These are phyloP conservation scores for Boletus huronensis DNA, from an alignment of 768 basidiomycete species.

Conservation along the genomic window DNA sequence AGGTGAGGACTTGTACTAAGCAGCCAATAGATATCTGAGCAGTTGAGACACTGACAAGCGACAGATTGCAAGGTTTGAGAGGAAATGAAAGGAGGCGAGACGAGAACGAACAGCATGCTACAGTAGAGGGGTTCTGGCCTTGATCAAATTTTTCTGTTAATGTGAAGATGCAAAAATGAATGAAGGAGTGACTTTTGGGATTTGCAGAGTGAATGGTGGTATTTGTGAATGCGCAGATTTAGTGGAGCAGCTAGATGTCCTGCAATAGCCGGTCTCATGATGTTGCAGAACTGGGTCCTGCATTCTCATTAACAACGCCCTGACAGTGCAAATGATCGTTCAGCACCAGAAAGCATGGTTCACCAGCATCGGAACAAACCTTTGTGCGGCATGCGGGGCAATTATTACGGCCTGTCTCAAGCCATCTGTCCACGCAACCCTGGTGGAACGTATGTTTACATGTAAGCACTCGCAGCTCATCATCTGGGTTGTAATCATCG, in stretches of 20 bases:
- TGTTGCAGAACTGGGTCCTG: conserved; percentile 7
- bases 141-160: conserved; percentile 10
- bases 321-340: not conserved
- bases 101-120: conserved; percentile 27
- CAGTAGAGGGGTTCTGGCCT: conserved; percentile 12
- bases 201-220: not conserved
- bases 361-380: conserved; percentile 39
- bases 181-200: conserved; percentile 17
- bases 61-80: conserved; percentile 8
- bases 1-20: conserved; percentile 14
- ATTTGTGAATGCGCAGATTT: not conserved
- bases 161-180: conserved; percentile 9
- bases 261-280: conserved; percentile 2
- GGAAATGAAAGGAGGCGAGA: conserved; percentile 5
- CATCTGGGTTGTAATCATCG: conserved; percentile 76
- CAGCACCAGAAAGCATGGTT: not conserved
- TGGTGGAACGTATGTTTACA: conserved; percentile 93
- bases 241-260: conserved; percentile 6
- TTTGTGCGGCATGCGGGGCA: conserved; percentile 88
- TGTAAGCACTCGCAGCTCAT: conserved; percentile 73
- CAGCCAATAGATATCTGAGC: conserved; percentile 26
- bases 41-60: conserved; percentile 7
- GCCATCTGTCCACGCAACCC: conserved; percentile 84
- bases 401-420: conserved; percentile 80
- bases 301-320: conserved; percentile 26